Conservation (phyloP, 257 asterid species). For the Handroanthus guayacan region DNA sequence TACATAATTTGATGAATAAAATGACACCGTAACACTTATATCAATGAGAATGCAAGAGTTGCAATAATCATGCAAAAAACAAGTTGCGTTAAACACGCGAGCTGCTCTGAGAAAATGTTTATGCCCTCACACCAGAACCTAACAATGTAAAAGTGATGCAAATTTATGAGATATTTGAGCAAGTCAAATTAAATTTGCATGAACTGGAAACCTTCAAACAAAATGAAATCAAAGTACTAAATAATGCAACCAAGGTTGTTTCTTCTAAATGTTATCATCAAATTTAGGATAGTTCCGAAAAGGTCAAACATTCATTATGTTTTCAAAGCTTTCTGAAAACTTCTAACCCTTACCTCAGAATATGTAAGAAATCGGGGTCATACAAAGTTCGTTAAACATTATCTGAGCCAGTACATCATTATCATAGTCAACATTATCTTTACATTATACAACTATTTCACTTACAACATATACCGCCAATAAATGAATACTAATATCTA, state of each 20-base stretch:
- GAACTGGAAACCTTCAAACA: slow-evolving; percentile 8
- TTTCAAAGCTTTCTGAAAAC: neutral
- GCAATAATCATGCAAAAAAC: neutral
- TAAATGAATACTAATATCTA: neutral
- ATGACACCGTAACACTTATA: neutral
- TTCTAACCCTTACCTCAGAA: neutral
- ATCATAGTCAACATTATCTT: neutral
- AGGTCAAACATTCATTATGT: neutral
- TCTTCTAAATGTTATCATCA: neutral
- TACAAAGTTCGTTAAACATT: neutral
- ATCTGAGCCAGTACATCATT: neutral
- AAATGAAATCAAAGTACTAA: neutral
- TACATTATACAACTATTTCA: neutral
- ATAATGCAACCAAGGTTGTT: neutral
- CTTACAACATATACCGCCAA: neutral
- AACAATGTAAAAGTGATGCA: neutral
- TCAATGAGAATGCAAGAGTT: neutral
- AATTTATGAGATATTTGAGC: neutral
- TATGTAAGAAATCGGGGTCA: neutral
- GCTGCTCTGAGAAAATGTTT: neutral
- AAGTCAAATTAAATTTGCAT: neutral
- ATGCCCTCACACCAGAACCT: neutral
- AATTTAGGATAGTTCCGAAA: neutral
- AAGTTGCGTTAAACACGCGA: neutral
- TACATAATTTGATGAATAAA: slow-evolving; percentile 2